phyloP scores from a whole-genome alignment of 2,329 filamentous ascomycete species.

The Onygena corvina region DNA sequence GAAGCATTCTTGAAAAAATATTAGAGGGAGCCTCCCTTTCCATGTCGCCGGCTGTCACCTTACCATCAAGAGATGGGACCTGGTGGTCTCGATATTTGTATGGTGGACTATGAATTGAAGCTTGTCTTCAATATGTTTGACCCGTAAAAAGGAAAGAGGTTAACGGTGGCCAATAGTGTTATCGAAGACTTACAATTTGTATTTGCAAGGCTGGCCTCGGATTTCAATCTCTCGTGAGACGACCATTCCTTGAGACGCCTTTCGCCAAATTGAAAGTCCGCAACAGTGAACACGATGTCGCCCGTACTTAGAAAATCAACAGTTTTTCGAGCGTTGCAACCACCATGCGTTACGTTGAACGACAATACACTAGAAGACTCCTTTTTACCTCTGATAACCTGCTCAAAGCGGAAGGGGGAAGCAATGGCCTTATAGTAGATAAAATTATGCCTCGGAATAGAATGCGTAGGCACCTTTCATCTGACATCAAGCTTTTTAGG shows the following conservation, averaged over 20 bases:
- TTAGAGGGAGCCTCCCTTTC: background rate
- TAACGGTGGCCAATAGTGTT: background rate
- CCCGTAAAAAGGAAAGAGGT: background rate
- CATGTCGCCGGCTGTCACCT: background rate
- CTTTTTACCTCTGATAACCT: background rate
- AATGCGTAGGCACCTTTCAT: background rate
- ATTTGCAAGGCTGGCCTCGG: too few species aligned
- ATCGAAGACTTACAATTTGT: background rate
- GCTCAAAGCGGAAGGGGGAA: background rate
- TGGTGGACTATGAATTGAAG: background rate
- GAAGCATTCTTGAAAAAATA: background rate
- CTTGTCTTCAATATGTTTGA: background rate
- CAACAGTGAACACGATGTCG: background rate
- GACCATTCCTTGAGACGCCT: background rate
- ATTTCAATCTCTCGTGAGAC: background rate
- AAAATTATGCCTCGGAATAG: conserved; percentile 4
- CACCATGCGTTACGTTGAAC: conserved; percentile 5
- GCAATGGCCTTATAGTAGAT: background rate
- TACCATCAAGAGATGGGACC: background rate
- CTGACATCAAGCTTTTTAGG: conserved; percentile 1
- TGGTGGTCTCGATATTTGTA: background rate
- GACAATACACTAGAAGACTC: background rate
- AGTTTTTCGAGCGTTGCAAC: background rate
- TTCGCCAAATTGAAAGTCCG: background rate
- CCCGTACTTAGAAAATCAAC: background rate